Conservation (phyloP, 108 stramenopile genomes). For the Skeletonema potamos region DNA sequence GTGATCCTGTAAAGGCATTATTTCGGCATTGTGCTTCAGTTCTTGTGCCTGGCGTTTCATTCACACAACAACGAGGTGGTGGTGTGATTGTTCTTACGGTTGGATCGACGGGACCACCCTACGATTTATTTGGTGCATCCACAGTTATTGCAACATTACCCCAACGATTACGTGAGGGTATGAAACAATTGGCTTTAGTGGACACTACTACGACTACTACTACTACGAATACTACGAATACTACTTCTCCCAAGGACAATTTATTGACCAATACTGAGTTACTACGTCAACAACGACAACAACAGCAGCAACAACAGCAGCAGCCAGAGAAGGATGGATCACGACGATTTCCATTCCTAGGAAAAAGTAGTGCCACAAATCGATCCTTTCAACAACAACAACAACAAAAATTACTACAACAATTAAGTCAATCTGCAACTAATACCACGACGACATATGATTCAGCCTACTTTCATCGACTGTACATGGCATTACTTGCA, state of each 20-base stretch:
- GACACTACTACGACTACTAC: conserved; percentile 13
- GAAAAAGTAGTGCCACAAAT: background rate
- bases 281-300: background rate
- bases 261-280: background rate
- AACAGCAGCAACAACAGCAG: background rate
- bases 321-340: background rate
- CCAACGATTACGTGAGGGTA: conserved; percentile 15
- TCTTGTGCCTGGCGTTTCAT: background rate
- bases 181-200: conserved; percentile 13
- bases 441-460: conserved; percentile 15
- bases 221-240: background rate
- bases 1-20: background rate
- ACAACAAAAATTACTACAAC: background rate
- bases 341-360: background rate
- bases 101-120: conserved; percentile 31
- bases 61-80: background rate
- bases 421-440: background rate
- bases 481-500: conserved; percentile 39
- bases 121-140: conserved; percentile 38
- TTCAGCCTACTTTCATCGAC: conserved; percentile 29
- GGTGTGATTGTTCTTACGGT: conserved; percentile 32
- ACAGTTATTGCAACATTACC: conserved; percentile 23
- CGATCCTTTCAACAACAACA: background rate
- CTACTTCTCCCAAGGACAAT: background rate
- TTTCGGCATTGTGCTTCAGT: conserved; percentile 13